phyloP scores from a whole-genome alignment of 2,329 filamentous ascomycete species.

The Calycina herbarum region DNA sequence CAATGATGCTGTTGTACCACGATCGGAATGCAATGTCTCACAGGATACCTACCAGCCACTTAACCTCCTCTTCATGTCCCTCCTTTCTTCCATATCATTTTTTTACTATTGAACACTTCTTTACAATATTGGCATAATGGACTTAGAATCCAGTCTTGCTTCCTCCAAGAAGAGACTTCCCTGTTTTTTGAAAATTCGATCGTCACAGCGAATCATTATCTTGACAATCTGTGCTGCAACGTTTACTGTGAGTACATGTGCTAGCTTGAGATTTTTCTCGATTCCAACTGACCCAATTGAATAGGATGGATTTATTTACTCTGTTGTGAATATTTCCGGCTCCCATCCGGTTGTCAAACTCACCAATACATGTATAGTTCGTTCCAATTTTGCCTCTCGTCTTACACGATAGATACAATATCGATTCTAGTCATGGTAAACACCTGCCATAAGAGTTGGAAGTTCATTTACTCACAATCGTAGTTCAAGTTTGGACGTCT shows the following conservation, averaged over 20 bases:
- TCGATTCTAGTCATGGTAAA: slow-evolving; percentile 10
- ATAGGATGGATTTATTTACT: slow-evolving; percentile 18
- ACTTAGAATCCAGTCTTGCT: neutral
- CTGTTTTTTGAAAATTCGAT: slow-evolving; percentile 9
- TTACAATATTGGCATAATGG: neutral
- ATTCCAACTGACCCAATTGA: neutral
- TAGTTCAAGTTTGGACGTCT: slow-evolving; percentile 16
- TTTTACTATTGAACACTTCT: no score
- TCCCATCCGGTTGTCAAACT: neutral
- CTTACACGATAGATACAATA: slow-evolving; percentile 9
- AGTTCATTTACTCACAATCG: neutral
- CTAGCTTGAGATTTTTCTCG: neutral
- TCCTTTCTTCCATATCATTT: no score
- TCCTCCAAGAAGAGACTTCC: neutral
- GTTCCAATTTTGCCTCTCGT: slow-evolving; percentile 13
- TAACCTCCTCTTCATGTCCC: no score
- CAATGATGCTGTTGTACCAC: no score
- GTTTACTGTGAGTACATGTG: slow-evolving; percentile 9
- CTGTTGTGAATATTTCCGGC: slow-evolving; percentile 9
- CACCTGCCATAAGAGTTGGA: no score
- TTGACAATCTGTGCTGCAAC: slow-evolving; percentile 13
- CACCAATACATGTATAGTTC: slow-evolving; percentile 1
- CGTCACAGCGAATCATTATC: slow-evolving; percentile 13
- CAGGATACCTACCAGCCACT: no score
- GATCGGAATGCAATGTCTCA: no score